Conservation (phyloP, 2,329 filamentous ascomycete genomes). For the Penicillium sp. region DNA sequence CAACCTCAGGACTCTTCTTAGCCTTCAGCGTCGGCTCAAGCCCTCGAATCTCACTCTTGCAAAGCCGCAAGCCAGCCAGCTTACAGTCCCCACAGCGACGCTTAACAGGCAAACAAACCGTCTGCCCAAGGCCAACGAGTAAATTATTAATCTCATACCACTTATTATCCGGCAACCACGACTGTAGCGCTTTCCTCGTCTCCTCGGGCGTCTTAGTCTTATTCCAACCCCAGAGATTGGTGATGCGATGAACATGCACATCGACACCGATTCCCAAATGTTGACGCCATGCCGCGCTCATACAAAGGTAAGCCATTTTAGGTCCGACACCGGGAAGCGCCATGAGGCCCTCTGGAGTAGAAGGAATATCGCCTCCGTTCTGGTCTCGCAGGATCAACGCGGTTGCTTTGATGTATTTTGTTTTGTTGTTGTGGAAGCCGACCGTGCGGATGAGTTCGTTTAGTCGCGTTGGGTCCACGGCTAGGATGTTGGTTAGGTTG, state of each 20-base stretch:
- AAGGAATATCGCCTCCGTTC: constrained; percentile 73
- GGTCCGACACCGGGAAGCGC: constrained; percentile 83
- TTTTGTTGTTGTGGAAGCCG: constrained; percentile 95
- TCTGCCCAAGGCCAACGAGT: constrained; percentile 85
- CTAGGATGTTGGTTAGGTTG: constrained; percentile 73
- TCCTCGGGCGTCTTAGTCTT: constrained; percentile 77
- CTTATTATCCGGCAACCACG: constrained; percentile 76
- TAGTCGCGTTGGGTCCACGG: constrained; percentile 61
- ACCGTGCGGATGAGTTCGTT: constrained; percentile 79
- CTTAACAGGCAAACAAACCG: constrained; percentile 76
- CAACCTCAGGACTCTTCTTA: constrained; percentile 14
- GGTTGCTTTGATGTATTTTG: constrained; percentile 73
- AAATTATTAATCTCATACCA: constrained; percentile 93
- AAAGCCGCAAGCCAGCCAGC: constrained; percentile 71
- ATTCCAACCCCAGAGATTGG: constrained; percentile 92
- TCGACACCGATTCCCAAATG: constrained; percentile 84
- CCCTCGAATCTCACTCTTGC: constrained; percentile 65
- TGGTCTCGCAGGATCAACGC: constrained; percentile 70
- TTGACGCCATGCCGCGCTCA: constrained; percentile 70
- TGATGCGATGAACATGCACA: constrained; percentile 92
- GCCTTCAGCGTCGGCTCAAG: constrained; percentile 57
- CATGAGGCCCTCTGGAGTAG: constrained; percentile 70
- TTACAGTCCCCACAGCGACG: constrained; percentile 82
- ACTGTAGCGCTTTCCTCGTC: constrained; percentile 70
- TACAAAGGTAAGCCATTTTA: constrained; percentile 90